Evolutionary conservation across 352 stramenopile genomes (phyloP).

Genomic region (Globisporangium acanthophoron): DNA sequence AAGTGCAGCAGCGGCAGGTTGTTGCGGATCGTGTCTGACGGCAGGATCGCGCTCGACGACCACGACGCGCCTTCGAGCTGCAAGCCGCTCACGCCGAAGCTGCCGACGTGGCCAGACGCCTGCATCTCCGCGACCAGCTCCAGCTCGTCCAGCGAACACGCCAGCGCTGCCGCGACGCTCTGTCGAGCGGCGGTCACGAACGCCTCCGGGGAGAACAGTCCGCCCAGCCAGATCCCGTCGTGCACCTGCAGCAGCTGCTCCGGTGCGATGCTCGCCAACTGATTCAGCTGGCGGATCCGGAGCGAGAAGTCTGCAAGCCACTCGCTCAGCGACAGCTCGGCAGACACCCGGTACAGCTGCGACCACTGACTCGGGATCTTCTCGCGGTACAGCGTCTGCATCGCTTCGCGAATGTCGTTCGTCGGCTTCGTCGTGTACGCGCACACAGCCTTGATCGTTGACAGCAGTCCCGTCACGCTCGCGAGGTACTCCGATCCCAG

Average conservation of each 20-base stretch:
- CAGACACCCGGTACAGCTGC: conserved; percentile 47
- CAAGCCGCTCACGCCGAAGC: conserved; percentile 65
- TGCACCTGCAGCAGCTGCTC: conserved; percentile 30
- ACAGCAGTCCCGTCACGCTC: conserved; percentile 64
- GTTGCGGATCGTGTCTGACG: conserved; percentile 76
- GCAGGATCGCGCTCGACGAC: conserved; percentile 54
- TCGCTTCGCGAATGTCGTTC: conserved; percentile 79
- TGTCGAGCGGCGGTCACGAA: conserved; percentile 91
- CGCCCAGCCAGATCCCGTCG: conserved; percentile 85
- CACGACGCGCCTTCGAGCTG: conserved; percentile 82
- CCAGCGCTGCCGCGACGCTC: conserved; percentile 68
- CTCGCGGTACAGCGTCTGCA: conserved; percentile 71
- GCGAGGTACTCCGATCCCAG: conserved; percentile 58
- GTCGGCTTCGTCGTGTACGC: conserved; percentile 83
- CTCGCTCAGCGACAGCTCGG: conserved; percentile 58
- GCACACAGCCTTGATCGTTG: conserved; percentile 69
- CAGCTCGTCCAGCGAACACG: conserved; percentile 87
- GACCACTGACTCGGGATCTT: conserved; percentile 59
- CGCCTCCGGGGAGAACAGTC: conserved; percentile 90
- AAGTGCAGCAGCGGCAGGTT: conserved; percentile 63
- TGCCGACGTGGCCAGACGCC: conserved; percentile 24
- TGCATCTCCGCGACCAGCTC: conserved; percentile 71
- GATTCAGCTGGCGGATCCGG: conserved; percentile 60
- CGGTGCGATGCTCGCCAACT: conserved; percentile 35
- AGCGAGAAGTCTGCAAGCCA: conserved; percentile 84